These are phyloP conservation scores for Saccharomycopsis hybrid DNA, from an alignment of 1,139 yeast species.

Conservation along the genomic window DNA sequence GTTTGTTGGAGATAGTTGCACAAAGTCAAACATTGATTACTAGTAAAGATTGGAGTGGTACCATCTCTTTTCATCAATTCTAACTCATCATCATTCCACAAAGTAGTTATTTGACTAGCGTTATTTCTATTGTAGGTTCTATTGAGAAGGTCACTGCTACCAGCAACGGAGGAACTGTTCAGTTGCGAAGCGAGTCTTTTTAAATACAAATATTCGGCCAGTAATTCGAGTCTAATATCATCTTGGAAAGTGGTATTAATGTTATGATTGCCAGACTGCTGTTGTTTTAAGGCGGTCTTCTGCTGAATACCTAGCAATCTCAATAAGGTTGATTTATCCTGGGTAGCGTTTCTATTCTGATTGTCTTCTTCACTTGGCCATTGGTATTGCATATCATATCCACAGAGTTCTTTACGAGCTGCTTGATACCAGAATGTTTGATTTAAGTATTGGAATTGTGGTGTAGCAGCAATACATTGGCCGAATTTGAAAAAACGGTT, in stretches of 20 bases:
- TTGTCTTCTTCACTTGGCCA: not conserved
- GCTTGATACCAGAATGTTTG: slow-evolving; percentile 21
- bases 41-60: not conserved
- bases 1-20: slow-evolving; percentile 8
- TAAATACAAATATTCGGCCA: slow-evolving; percentile 15
- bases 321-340: not conserved
- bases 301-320: not conserved
- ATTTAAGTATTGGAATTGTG: slow-evolving; percentile 12
- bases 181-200: not conserved
- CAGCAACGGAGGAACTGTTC: not conserved
- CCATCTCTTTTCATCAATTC: not conserved
- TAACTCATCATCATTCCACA: too few species aligned
- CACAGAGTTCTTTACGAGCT: slow-evolving; percentile 18
- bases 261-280: not conserved
- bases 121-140: not conserved
- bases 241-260: not conserved
- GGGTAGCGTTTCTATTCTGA: not conserved
- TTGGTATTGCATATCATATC: slow-evolving; percentile 13
- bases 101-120: not conserved
- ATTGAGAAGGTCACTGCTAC: not conserved
- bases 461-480: slow-evolving; percentile 15
- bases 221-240: slow-evolving; percentile 11
- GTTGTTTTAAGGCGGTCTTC: not conserved
- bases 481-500: slow-evolving; percentile 18
- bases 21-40: slow-evolving; percentile 10